These are phyloP conservation scores for Gaultheria prostrata DNA, from an alignment of 148 eudicot species.

Conservation along the genomic window DNA sequence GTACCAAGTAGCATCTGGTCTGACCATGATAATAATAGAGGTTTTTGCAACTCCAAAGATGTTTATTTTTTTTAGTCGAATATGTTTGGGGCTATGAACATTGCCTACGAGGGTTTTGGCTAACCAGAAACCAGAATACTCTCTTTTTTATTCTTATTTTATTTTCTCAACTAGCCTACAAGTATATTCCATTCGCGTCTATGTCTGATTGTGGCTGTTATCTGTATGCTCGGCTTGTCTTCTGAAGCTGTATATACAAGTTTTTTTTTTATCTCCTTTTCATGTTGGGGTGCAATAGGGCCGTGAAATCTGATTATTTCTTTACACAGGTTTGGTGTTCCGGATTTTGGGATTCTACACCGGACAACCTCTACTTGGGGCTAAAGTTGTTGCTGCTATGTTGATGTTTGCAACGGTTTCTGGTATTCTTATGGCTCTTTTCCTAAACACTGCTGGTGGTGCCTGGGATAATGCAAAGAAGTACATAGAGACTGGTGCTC, in stretches of 20 bases:
- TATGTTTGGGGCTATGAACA: not conserved
- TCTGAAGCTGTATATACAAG: not conserved
- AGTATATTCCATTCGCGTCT: not conserved
- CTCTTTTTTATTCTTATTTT: not conserved
- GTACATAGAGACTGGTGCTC: conserved; percentile 97
- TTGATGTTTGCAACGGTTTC: conserved; percentile 98
- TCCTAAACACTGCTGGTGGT: conserved; percentile 98
- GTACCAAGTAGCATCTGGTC: not conserved
- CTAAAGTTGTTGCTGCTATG: conserved; percentile 94
- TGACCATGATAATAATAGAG: not conserved
- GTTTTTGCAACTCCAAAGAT: not conserved
- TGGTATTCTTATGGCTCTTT: conserved; percentile 98
- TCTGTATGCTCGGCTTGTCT: not conserved
- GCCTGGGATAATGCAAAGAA: conserved; percentile 99
- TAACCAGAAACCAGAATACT: not conserved
- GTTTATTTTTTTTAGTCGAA: not conserved
- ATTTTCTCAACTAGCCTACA: not conserved
- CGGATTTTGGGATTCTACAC: conserved; percentile 78
- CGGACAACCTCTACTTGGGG: conserved; percentile 94
- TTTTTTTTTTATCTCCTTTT: not conserved
- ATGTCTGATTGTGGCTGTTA: not conserved
- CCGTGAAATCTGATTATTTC: not conserved
- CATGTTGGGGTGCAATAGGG: conserved; percentile 8
- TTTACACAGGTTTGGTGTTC: conserved; percentile 64
- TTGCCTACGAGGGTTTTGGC: not conserved